Conservation (phyloP, 2,329 filamentous ascomycete species). For the Phoma sp. region DNA sequence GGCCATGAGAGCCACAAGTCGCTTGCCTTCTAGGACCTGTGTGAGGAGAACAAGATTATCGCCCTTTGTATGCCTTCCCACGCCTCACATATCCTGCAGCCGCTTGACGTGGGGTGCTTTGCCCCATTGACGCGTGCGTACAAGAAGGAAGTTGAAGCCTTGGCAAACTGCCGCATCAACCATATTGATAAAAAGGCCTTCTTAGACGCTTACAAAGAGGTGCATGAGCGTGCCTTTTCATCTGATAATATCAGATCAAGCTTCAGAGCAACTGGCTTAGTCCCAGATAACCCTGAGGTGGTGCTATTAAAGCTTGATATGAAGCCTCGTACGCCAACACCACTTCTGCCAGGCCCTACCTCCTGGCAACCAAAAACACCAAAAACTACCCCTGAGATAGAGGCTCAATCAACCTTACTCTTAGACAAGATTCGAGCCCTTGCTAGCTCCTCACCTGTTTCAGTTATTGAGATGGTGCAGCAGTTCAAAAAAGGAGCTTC, state of each 20-base stretch:
- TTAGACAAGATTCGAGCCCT: too few species aligned
- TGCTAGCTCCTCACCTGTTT: too few species aligned
- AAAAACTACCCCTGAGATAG: neutral
- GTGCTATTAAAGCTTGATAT: conserved; percentile 46
- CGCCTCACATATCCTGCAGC: too few species aligned
- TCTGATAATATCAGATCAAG: conserved; percentile 33
- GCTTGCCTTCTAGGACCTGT: too few species aligned
- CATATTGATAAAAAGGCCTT: conserved; percentile 18
- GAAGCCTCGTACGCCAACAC: conserved; percentile 19
- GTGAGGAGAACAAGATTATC: too few species aligned
- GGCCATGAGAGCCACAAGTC: too few species aligned
- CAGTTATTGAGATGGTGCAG: too few species aligned
- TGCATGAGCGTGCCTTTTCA: neutral
- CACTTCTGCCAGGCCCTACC: conserved; percentile 1
- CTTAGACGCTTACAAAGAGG: conserved; percentile 29
- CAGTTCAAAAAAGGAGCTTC: neutral
- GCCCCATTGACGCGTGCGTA: too few species aligned
- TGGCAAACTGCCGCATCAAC: neutral
- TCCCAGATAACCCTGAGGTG: conserved; percentile 44
- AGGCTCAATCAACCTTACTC: too few species aligned
- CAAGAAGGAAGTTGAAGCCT: too few species aligned
- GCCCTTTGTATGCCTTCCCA: too few species aligned
- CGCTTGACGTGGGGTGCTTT: too few species aligned
- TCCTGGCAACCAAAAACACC: conserved; percentile 16
- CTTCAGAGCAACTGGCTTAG: conserved; percentile 43